Evolutionary conservation across 2,329 filamentous ascomycete species (phyloP), one percentile per base, ranked within the genome.

Genomic region (Colletotrichum eremochloae): DNA sequence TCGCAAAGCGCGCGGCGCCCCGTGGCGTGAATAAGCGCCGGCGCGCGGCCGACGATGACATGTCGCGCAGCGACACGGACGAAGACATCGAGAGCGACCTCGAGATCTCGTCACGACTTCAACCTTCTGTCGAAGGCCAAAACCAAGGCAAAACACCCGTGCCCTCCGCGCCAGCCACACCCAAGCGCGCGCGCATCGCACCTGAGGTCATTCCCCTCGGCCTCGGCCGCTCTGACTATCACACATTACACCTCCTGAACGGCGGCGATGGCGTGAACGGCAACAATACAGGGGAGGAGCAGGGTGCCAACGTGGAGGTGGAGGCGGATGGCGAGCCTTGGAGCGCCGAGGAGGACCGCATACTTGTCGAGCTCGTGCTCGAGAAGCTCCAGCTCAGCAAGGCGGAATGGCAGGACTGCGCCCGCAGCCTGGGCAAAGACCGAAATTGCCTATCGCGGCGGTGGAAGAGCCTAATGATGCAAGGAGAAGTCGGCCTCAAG

Each of bases 351-450:
- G 90, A 92, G 73, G 90, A 92, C 78, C 85, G 89, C 69, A 84
- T 91, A 69, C 83, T 93, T 2, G 88, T 92, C n/a, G 90, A 92
- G 80, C 84, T 92, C 24, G 89, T 93, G 50, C 83, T 92, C 7
- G 89, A 91, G 78, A 92, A 92, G 82, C 84, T 92, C 67, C 88
- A 88, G 80, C 84, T 93, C 31, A 87, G 86, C 75, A 91, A 89
- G 80, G 84, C 86, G 63, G 90, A 92, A 70, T 92, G 90, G 90
- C 88, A 91, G 71, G 90, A 92, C 78, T 92, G 90, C 79, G 90
- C 90, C 55, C 85, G 89, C 71, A 90, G 85, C 75, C 82, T 92
- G 9, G 90, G 90, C 73, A 89, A 87, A 76, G 89, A 91, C 80
- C 84, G 88, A 63, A 83, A 85, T 70, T 88, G 85, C 71, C 83